These are phyloP conservation scores for Fusarium chlamydosporum DNA, from an alignment of 2,329 filamentous ascomycete species.

Conservation along the genomic window DNA sequence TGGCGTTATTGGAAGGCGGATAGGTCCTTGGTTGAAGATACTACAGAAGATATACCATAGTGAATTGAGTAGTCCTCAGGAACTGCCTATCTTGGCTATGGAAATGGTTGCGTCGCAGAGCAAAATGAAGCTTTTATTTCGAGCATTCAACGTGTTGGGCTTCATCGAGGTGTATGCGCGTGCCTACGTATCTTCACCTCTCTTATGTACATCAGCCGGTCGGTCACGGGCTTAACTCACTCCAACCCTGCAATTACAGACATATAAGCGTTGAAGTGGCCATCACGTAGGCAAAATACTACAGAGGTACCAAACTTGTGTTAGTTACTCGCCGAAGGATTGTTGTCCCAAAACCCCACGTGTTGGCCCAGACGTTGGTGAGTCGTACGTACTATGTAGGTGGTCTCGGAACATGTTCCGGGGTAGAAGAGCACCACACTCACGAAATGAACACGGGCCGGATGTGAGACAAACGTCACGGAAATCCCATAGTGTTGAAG, in stretches of 20 bases:
- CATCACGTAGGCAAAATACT: background rate
- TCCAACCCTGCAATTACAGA: background rate
- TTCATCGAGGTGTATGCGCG: background rate
- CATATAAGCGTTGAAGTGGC: background rate
- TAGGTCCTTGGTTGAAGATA: conserved; percentile 6
- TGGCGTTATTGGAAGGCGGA: conserved; percentile 29
- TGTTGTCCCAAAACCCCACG: conserved; percentile 7
- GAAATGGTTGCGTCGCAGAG: background rate
- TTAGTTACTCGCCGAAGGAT: background rate
- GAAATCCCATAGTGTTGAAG: conserved; percentile 15
- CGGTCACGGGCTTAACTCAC: background rate
- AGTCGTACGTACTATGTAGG: too few relatives aligned
- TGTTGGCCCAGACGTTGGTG: conserved; percentile 11
- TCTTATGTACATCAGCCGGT: background rate
- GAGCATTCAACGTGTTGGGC: background rate
- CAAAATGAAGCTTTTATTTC: background rate
- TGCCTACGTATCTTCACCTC: background rate
- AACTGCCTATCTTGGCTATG: background rate
- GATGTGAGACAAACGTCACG: conserved; percentile 15
- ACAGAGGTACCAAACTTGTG: background rate
- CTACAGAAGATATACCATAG: conserved; percentile 27
- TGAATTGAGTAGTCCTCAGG: conserved; percentile 23
- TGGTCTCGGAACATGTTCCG: conserved; percentile 21
- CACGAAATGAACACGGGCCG: background rate
- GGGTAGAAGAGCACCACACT: conserved; percentile 4